Conservation (phyloP, 805 yeast genomes). For the Starmerella potacharoeniae region DNA sequence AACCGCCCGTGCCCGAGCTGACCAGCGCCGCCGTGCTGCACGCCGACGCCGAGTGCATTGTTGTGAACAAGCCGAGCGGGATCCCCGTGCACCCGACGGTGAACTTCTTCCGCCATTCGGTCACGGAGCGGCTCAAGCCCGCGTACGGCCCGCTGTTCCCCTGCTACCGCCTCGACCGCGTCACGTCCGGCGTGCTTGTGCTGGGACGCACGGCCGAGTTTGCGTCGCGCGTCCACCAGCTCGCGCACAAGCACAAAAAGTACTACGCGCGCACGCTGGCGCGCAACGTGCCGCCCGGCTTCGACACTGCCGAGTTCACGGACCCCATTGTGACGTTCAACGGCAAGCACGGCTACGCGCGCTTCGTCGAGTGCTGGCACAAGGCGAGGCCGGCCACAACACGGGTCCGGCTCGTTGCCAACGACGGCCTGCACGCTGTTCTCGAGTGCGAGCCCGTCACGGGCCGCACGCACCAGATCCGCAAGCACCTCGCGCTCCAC, state of each 20-base stretch:
- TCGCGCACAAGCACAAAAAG: constrained; percentile 3
- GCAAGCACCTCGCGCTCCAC: constrained; percentile 76
- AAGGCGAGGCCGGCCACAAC: constrained; percentile 18
- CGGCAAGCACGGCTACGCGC: constrained; percentile 20
- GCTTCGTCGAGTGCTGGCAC: constrained; percentile 5
- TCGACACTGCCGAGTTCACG: background rate
- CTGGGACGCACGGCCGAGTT: constrained; percentile 16
- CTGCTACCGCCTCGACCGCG: constrained; percentile 24
- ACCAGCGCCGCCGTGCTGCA: constrained; percentile 38
- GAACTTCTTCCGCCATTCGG: constrained; percentile 49
- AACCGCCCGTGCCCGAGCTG: constrained; percentile 64
- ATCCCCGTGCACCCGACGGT: constrained; percentile 96
- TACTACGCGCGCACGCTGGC: constrained; percentile 17
- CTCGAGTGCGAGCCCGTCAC: constrained; percentile 76
- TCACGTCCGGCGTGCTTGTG: constrained; percentile 24
- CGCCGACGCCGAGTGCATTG: constrained; percentile 60
- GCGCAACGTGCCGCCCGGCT: background rate
- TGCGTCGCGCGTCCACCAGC: constrained; percentile 7
- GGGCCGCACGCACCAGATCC: constrained; percentile 89
- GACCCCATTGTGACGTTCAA: constrained; percentile 21
- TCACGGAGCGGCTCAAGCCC: constrained; percentile 20
- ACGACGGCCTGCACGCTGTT: constrained; percentile 27
- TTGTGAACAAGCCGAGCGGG: constrained; percentile 86
- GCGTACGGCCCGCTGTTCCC: constrained; percentile 18
- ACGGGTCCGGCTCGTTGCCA: constrained; percentile 1